Conservation (phyloP, 345 rosid genomes). For the Dipteronia sinensis region DNA sequence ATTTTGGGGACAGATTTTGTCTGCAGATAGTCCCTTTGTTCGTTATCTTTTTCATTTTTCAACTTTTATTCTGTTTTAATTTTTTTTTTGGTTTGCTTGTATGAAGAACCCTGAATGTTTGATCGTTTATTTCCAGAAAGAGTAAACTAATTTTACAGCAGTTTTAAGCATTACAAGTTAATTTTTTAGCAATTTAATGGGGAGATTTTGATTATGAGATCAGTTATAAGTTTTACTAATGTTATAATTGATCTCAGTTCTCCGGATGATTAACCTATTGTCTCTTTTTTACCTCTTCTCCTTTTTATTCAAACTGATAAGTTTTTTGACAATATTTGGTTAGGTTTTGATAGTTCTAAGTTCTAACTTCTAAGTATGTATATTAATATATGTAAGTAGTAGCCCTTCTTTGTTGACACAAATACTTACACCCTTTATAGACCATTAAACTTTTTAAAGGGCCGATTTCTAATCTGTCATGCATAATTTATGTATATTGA, state of each 20-base stretch:
- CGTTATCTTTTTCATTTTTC: not conserved
- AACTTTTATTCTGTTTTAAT: not conserved
- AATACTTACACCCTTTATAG: too few relatives aligned
- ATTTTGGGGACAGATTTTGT: not conserved
- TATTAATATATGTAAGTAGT: not conserved
- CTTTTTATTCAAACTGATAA: not conserved
- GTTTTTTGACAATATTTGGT: not conserved
- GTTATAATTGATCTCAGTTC: not conserved
- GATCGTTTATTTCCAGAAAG: not conserved
- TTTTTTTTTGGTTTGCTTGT: too few relatives aligned
- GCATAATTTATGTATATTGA: not conserved
- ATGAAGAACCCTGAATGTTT: not conserved
- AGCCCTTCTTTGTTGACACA: not conserved
- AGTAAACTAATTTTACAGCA: not conserved
- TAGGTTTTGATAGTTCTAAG: not conserved
- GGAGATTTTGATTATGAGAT: not conserved
- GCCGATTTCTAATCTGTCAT: not conserved
- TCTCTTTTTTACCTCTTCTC: not conserved
- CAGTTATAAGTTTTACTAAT: not conserved
- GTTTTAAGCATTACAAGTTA: not conserved
- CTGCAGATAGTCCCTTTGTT: not conserved
- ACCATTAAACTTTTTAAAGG: not conserved
- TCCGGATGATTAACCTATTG: not conserved
- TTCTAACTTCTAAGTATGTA: not conserved
- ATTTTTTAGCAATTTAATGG: not conserved